phyloP scores from a whole-genome alignment of 2,329 filamentous ascomycete genomes.

The Tolypocladium sp. region DNA sequence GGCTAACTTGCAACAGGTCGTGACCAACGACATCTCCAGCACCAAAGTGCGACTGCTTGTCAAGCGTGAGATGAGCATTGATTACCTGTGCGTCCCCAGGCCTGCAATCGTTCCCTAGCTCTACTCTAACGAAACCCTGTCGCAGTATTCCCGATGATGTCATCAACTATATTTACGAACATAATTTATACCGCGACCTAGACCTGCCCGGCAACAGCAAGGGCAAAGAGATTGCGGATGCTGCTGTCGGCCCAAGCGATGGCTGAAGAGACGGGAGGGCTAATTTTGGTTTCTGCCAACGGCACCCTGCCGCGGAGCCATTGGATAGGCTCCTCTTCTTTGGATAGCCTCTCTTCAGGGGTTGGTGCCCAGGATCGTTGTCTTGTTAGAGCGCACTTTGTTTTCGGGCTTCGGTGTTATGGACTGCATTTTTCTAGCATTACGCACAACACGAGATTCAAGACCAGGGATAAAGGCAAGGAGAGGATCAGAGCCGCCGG shows the following conservation, averaged over 20 bases:
- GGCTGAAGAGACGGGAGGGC: constrained; percentile 10
- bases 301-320: too few species aligned
- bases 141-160: constrained; percentile 55
- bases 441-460: too few species aligned
- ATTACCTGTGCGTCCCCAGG: constrained; percentile 41
- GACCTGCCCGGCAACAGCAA: constrained; percentile 15
- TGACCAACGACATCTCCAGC: constrained; percentile 81
- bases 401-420: too few species aligned
- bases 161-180: constrained; percentile 63
- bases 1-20: constrained; percentile 16
- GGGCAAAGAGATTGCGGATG: constrained; percentile 12
- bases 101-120: background rate
- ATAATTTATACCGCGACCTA: constrained; percentile 52
- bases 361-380: too few species aligned
- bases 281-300: too few species aligned
- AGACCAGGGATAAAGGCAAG: too few species aligned
- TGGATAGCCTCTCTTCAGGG: too few species aligned
- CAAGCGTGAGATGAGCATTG: constrained; percentile 71
- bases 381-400: too few species aligned
- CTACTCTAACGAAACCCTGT: background rate
- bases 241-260: constrained; percentile 14
- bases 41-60: constrained; percentile 75
- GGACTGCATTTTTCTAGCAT: too few species aligned
- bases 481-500: too few species aligned
- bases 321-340: too few species aligned